Base-by-base conservation (phyloP, 345 rosid species). In the Erucastrum elatum region DNA sequence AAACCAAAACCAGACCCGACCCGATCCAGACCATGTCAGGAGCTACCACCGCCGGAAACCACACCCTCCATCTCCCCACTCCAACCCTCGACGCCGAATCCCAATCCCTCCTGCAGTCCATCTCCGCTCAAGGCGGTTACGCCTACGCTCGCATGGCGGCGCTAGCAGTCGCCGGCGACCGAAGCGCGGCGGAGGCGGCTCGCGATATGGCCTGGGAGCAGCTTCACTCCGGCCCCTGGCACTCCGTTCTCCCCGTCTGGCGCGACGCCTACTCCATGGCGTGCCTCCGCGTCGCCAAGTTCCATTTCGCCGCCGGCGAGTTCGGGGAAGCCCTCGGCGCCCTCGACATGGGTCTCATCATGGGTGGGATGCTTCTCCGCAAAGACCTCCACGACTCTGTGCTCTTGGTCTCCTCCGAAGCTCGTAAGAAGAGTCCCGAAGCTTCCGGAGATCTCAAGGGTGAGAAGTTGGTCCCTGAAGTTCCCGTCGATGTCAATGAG, bases 151-250 rank as follows among this genome's bases (percentile, higher is more conserved):
- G 98, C 74, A 90, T 88, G 91, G 82, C 91, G 27, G 72, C 89
- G 1, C 86, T 86, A 51, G 97, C 98, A 3, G 87, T 83, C 41
- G 46, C 87, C 53, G 98, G 94, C 5, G 97, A 94, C 85, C 76
- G 70, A 58, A 81, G 92, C n/a, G 91, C 98, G 21, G 98, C 98
- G 16, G 98, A 94, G 92, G 96, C 89, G 33, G 94, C 99, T 63
- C 87, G 87, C 53, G 99, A 94, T 84, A 88, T 94, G 98, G 96
- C 98, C 3, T 94, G 98, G 98, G 98, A 94, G 90, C 98, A 92
- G 86, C 95, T 94, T 64, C 98, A 94, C 82, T 94, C 93, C 0
- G 98, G 98, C 15, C 98, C 98, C 8, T 95, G 98, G 99, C 90
- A 91, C 84, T 91, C 97, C 0, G 98, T 95, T 70, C 90, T 91